Percentiles rank a stretch among this genome's conserved stretches.
Conservation (phyloP, 2,329 filamentous ascomycete species). For the Sporothrix mexicana region DNA sequence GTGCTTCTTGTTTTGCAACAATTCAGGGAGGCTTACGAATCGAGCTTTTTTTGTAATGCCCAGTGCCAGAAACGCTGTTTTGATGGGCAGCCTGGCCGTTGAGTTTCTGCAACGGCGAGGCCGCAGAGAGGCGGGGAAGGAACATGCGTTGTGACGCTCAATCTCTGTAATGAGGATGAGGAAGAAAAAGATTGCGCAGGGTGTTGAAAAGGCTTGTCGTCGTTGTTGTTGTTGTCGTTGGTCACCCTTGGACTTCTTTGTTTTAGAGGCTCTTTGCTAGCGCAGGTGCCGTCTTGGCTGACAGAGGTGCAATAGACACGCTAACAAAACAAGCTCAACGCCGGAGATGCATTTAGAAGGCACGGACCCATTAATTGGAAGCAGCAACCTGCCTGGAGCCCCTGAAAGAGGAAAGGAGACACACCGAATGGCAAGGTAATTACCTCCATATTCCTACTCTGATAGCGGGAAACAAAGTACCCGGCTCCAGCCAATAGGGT, state of each 20-base stretch:
- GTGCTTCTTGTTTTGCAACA: too few relatives aligned
- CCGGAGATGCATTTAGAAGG: background rate
- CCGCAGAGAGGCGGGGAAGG: background rate
- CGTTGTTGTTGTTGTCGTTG: conserved; percentile 1
- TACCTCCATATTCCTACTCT: conserved; percentile 13
- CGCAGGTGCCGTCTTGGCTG: conserved; percentile 31
- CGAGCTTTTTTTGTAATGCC: too few relatives aligned
- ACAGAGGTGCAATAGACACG: background rate
- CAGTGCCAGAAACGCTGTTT: too few relatives aligned
- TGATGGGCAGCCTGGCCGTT: too few relatives aligned
- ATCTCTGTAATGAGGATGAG: too few relatives aligned
- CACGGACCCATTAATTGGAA: conserved; percentile 15
- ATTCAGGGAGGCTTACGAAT: too few relatives aligned
- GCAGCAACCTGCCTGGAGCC: background rate
- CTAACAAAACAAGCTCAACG: background rate
- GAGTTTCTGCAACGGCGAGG: background rate
- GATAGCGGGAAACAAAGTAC: conserved; percentile 20
- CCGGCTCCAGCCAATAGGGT: background rate
- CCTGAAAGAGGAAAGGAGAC: conserved; percentile 17
- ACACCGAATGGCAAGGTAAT: background rate
- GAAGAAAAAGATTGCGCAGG: background rate
- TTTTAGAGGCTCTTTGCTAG: conserved; percentile 22
- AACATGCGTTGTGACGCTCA: too few relatives aligned
- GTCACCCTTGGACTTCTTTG: background rate
- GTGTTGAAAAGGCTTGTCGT: background rate